Percentiles rank a stretch among this genome's conserved stretches.
Evolutionary conservation across 75 land plant genomes (phyloP).

Genomic region (Cryptomeria japonica): DNA sequence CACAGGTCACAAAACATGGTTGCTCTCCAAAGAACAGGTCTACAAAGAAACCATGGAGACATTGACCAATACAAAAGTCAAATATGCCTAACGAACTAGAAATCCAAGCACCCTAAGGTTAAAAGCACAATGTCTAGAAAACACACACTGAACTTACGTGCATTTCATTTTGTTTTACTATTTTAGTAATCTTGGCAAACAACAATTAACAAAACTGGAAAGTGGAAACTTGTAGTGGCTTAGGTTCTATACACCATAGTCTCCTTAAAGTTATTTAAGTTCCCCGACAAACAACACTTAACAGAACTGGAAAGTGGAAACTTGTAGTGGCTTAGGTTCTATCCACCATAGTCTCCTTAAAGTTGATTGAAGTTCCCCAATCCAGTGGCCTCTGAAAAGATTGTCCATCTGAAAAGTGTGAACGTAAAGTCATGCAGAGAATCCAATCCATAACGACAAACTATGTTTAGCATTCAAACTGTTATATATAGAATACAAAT

Average conservation of each 20-base stretch:
- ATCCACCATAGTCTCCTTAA: background rate
- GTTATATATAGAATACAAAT: background rate
- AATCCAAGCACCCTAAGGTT: background rate
- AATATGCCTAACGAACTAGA: background rate
- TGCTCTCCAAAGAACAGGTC: background rate
- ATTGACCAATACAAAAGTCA: background rate
- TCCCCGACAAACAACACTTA: no score
- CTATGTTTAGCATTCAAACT: background rate
- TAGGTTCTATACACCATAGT: background rate
- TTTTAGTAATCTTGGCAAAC: no score
- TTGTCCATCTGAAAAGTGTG: background rate
- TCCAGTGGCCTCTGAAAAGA: background rate
- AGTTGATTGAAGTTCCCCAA: background rate
- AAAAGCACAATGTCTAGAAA: background rate
- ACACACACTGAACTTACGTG: background rate
- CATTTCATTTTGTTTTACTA: background rate
- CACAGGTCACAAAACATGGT: background rate
- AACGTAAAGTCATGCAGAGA: background rate
- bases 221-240: background rate
- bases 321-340: background rate
- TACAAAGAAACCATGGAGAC: background rate
- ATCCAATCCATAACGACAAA: background rate
- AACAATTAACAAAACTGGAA: background rate
- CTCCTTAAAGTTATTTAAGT: background rate
- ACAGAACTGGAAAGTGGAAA: background rate